These are phyloP conservation scores for Taphrina populina DNA, from an alignment of 1,139 yeast genomes.

Conservation along the genomic window DNA sequence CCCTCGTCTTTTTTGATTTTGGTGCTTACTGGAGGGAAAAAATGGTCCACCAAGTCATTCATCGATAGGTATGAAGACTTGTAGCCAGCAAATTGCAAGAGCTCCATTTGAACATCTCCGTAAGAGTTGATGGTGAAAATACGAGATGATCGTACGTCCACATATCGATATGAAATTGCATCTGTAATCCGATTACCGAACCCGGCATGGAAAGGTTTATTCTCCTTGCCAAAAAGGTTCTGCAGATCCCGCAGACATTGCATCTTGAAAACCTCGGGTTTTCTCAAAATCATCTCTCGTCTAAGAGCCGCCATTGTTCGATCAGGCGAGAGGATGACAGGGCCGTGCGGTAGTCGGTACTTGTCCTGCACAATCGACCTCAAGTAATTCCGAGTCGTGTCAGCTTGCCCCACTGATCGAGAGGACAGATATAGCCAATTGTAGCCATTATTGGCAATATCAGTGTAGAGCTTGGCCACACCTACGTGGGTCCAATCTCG, in stretches of 20 bases:
- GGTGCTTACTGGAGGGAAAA: slow-evolving; percentile 70
- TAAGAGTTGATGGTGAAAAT: slow-evolving; percentile 95
- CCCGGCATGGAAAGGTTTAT: slow-evolving; percentile 92
- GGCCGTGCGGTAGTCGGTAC: slow-evolving; percentile 75
- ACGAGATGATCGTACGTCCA: slow-evolving; percentile 89
- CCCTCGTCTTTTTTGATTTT: slow-evolving; percentile 51
- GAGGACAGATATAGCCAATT: slow-evolving; percentile 92
- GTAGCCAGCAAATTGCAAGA: slow-evolving; percentile 89
- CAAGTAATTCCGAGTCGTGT: slow-evolving; percentile 81
- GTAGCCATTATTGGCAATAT: slow-evolving; percentile 82
- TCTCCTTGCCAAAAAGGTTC: slow-evolving; percentile 52
- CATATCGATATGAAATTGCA: slow-evolving; percentile 91
- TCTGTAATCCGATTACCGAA: slow-evolving; percentile 97
- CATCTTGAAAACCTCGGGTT: slow-evolving; percentile 97
- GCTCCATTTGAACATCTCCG: slow-evolving; percentile 97
- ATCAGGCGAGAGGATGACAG: slow-evolving; percentile 94
- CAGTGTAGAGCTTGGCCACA: slow-evolving; percentile 85
- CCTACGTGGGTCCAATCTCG: slow-evolving; percentile 98
- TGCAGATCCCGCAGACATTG: slow-evolving; percentile 89
- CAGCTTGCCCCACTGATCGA: slow-evolving; percentile 94
- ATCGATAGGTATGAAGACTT: slow-evolving; percentile 83
- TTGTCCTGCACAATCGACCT: slow-evolving; percentile 65
- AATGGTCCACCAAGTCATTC: slow-evolving; percentile 93
- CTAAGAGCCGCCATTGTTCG: slow-evolving; percentile 88
- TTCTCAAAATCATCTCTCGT: slow-evolving; percentile 86